A percentile compares a stretch with the other conserved stretches of the same genome.
Evolutionary conservation across 2,329 filamentous ascomycete species (phyloP).

Genomic region (Clarireedia homoeocarpa): DNA sequence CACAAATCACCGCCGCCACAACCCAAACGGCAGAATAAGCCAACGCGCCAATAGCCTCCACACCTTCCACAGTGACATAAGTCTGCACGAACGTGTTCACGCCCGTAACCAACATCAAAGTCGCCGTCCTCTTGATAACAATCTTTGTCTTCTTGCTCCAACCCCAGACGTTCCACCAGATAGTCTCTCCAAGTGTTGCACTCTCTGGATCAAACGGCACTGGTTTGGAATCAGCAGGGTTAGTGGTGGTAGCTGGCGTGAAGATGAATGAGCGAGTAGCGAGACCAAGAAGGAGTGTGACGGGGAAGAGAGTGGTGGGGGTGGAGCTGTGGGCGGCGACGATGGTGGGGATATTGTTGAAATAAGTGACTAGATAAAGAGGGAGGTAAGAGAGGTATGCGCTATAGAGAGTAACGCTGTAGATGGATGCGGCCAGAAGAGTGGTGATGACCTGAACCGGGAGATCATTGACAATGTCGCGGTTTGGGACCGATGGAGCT

Average conservation of each 20-base stretch:
- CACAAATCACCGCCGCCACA: constrained; percentile 52
- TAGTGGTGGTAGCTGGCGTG: constrained; percentile 48
- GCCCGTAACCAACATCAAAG: constrained; percentile 49
- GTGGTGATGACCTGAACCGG: constrained; percentile 57
- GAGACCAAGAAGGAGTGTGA: constrained; percentile 51
- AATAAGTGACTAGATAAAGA: constrained; percentile 64
- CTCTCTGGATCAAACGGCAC: constrained; percentile 54
- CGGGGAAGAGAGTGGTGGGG: constrained; percentile 51
- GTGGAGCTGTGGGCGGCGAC: constrained; percentile 58
- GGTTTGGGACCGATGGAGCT: constrained; percentile 47
- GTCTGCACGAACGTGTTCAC: constrained; percentile 56
- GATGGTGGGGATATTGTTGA: constrained; percentile 62
- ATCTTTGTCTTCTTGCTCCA: constrained; percentile 55
- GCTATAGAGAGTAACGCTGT: constrained; percentile 63
- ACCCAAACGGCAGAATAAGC: constrained; percentile 72
- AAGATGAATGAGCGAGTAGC: constrained; percentile 75
- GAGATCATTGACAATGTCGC: constrained; percentile 56
- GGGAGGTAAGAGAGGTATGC: constrained; percentile 66
- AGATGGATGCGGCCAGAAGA: constrained; percentile 63
- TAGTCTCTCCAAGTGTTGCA: constrained; percentile 60
- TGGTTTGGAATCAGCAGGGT: constrained; percentile 42
- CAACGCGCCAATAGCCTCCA: constrained; percentile 60
- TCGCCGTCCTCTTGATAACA: constrained; percentile 55
- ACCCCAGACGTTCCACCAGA: constrained; percentile 67
- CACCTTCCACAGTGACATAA: constrained; percentile 58